Conservation (phyloP, 2,329 filamentous ascomycete genomes). For the Aspergillus fructus region DNA sequence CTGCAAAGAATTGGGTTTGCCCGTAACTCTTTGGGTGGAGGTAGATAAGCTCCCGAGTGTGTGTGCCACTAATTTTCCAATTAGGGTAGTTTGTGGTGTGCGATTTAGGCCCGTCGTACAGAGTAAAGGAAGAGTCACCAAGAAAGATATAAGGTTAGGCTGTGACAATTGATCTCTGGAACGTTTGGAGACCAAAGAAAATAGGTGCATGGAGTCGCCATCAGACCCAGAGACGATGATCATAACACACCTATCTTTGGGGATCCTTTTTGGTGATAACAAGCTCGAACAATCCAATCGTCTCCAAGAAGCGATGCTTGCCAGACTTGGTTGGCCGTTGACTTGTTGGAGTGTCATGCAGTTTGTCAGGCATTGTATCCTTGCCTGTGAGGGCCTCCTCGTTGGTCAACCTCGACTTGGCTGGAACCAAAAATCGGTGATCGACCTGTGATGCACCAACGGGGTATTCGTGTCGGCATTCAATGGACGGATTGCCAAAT, state of each 20-base stretch:
- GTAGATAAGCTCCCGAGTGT: background rate
- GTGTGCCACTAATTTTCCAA: background rate
- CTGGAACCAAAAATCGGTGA: constrained; percentile 11
- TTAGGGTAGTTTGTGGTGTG: background rate
- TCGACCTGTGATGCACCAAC: constrained; percentile 10
- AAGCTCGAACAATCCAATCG: background rate
- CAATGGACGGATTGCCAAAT: background rate
- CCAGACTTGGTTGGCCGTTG: background rate
- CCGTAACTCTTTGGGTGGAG: background rate
- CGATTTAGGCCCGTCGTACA: background rate
- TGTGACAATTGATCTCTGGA: background rate
- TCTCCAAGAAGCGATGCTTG: background rate
- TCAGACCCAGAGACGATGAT: background rate
- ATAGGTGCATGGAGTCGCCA: background rate
- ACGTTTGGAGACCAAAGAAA: no score
- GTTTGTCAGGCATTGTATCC: constrained; percentile 3
- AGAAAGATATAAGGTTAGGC: background rate
- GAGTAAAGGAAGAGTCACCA: background rate
- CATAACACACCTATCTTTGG: background rate
- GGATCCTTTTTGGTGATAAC: background rate
- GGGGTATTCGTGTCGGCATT: constrained; percentile 8
- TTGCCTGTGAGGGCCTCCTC: background rate
- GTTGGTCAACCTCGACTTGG: constrained; percentile 9
- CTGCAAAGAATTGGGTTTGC: background rate
- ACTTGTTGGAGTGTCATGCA: background rate